Base-by-base conservation (phyloP, 2,329 filamentous ascomycete genomes). In the Trichoderma simmonsii region DNA sequence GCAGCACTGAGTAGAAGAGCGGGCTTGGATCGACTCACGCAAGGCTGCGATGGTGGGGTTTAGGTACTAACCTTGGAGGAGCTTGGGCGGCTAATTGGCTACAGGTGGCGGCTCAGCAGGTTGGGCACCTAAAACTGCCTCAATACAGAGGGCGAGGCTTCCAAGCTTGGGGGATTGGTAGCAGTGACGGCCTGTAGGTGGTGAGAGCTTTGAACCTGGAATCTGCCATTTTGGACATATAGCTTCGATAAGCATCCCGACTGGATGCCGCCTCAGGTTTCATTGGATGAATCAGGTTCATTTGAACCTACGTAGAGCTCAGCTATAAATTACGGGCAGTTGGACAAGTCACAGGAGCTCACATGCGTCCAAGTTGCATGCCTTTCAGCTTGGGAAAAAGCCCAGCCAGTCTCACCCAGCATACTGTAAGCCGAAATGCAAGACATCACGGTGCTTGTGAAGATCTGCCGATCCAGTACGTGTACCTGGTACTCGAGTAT, bases 21-120 rank as follows among this genome's bases (percentile, higher is more conserved):
- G 54, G 43, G 30, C 28, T 70, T 30, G 54, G 30, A 30, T 56
- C 36, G 30, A 32, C 71, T 59, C 59, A 60, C 57, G 43, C 72
- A 66, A 75, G 72, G 73, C 73, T 74, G 75, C 70, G 71, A 74
- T 75, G 72, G 75, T 73, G 73, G 73, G 72, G 73, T 72, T 62
- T 61, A 57, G 70, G 39, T 63, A 30, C 48, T 51, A 51, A 54
- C 48, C 21, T 24, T 54, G 48, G 48, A 54, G 48, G 48, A 54
- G 57, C 21, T 34, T 34, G 28, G 61, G 61, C 60, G 36, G 61
- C 39, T 48, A 64, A 60, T 32, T 34, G 57, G 57, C 18, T 6
- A 14, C 28, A 59, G 9, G 56, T 1, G 12, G 28, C 32, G 57
- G 9, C 32, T 54, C 7, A 62, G 62, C 12, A 34, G 43, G 57